Evolutionary conservation across 768 basidiomycete genomes (phyloP).

Genomic region (Amanita thiersii): DNA sequence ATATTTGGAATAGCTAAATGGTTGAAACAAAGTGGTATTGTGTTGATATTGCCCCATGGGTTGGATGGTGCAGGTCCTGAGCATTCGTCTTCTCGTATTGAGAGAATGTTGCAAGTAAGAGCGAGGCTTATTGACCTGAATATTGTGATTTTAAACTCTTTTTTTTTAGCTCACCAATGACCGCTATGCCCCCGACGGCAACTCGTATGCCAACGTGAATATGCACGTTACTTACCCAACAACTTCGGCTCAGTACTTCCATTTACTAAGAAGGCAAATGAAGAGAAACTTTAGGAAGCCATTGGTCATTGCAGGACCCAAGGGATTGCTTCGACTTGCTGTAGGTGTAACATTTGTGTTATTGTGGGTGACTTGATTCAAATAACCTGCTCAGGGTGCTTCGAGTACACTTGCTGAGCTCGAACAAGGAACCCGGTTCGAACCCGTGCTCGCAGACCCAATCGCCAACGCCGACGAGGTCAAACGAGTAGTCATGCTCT

Average conservation of each 20-base stretch:
- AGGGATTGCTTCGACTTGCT: constrained; percentile 69
- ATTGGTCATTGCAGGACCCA: constrained; percentile 77
- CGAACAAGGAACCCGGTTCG: constrained; percentile 50
- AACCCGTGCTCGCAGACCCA: constrained; percentile 57
- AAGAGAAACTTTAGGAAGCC: constrained; percentile 83
- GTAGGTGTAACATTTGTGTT: constrained; percentile 36
- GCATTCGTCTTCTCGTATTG: constrained; percentile 83
- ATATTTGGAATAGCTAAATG: constrained; percentile 64
- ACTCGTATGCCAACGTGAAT: constrained; percentile 52
- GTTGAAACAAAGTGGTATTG: constrained; percentile 85
- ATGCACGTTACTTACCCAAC: constrained; percentile 84
- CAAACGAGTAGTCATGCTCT: constrained; percentile 63
- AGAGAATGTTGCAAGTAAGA: constrained; percentile 81
- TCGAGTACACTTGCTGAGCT: constrained; percentile 62
- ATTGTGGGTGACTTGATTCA: background rate
- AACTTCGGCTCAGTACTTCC: constrained; percentile 90
- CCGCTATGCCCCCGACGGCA: constrained; percentile 29
- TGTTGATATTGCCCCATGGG: constrained; percentile 82
- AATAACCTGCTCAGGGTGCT: constrained; percentile 56
- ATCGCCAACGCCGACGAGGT: constrained; percentile 26
- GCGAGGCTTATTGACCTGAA: background rate
- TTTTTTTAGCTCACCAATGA: constrained; percentile 67
- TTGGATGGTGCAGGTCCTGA: constrained; percentile 91
- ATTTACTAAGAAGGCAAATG: constrained; percentile 82
- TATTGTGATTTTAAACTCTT: constrained; percentile 1